Base-by-base conservation (phyloP, 257 asterid species). In the Lithospermum erythrorhizon region DNA sequence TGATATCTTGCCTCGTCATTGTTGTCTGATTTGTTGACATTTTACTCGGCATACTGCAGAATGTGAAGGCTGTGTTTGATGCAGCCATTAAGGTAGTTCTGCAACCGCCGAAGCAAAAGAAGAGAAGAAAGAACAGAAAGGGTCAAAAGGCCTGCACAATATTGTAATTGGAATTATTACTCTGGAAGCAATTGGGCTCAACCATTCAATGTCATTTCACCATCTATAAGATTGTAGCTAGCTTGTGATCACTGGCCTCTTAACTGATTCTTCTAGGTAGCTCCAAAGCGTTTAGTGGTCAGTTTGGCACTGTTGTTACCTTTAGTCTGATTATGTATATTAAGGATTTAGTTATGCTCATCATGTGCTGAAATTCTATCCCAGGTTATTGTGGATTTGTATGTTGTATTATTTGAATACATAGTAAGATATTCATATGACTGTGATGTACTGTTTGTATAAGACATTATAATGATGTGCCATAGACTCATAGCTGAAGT, bases 31-130 rank as follows among this genome's bases (percentile, higher is more conserved):
- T 24, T 37, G 17, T 59, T 4, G 17, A 21, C n/a, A 5, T 20
- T 21, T 54, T 64, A 19, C 63, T 32, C 23, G 45, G 45, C 4
- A 2, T 59, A 17, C 61, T 68, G 73, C 95, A 88, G 95, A 81
- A 81, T 70, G 82, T 87, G 72, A 87, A 87, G 70, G 86, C 75
- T 1, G 96, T 87, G 20, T 85, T 81, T 56, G 94, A 88, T 77
- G 88, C 95, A 20, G 88, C 95, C 49, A 85, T 85, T 48, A 85
- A 79, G 80, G 84, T 80, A 8, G 87, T 83, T 66, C 74, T 85
- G 64, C 89, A 79, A 73, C 95, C 90, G 1, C 85, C 93, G 2
- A 82, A 82, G 81, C 86, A 81, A 61, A 83, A 71, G 86, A 87
- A 79, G 86, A 83, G 62, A 65, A 83, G 75, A 82, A 82, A 85